Conservation (phyloP, 1,284 basidiomycete genomes). For the Marasmius tenuissimus region DNA sequence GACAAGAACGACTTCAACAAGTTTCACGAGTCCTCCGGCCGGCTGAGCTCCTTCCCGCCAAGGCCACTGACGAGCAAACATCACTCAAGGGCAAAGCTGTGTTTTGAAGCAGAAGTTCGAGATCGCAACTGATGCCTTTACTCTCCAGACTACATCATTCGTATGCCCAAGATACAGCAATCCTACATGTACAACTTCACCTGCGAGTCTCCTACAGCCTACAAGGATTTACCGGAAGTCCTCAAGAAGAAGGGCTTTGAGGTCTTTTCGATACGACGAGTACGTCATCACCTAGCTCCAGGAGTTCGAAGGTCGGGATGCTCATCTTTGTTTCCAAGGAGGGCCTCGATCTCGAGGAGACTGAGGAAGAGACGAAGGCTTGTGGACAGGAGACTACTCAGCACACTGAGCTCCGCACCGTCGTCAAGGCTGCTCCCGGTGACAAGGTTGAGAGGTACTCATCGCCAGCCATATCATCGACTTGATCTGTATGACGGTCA, state of each 20-base stretch:
- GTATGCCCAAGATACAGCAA: slow-evolving; percentile 99
- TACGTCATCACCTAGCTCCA: slow-evolving; percentile 98
- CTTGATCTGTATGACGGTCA: slow-evolving; percentile 96
- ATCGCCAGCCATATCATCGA: slow-evolving; percentile 97
- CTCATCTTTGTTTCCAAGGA: slow-evolving; percentile 98
- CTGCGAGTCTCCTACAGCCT: slow-evolving; percentile 92
- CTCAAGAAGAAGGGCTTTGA: slow-evolving; percentile 99
- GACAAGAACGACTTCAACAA: slow-evolving; percentile 99
- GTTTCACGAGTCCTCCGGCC: slow-evolving; percentile 97
- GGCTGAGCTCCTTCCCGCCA: slow-evolving; percentile 98
- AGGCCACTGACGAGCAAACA: slow-evolving; percentile 88
- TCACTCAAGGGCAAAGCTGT: slow-evolving; percentile 84
- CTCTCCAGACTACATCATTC: slow-evolving; percentile 91
- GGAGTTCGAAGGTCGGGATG: slow-evolving; percentile 99
- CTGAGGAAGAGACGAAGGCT: slow-evolving; percentile 92
- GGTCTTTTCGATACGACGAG: slow-evolving; percentile 96
- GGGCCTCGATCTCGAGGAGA: slow-evolving; percentile 99
- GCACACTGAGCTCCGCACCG: slow-evolving; percentile 89
- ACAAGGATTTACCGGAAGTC: slow-evolving; percentile 95
- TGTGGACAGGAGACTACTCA: slow-evolving; percentile 88
- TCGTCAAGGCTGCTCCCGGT: slow-evolving; percentile 97
- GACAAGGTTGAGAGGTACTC: slow-evolving; percentile 99
- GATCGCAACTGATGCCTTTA: slow-evolving; percentile 9
- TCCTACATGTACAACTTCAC: slow-evolving; percentile 99
- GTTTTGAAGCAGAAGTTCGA: not conserved